phyloP scores from a whole-genome alignment of 306 rosid genomes.

The Casuarina cunninghamiana region DNA sequence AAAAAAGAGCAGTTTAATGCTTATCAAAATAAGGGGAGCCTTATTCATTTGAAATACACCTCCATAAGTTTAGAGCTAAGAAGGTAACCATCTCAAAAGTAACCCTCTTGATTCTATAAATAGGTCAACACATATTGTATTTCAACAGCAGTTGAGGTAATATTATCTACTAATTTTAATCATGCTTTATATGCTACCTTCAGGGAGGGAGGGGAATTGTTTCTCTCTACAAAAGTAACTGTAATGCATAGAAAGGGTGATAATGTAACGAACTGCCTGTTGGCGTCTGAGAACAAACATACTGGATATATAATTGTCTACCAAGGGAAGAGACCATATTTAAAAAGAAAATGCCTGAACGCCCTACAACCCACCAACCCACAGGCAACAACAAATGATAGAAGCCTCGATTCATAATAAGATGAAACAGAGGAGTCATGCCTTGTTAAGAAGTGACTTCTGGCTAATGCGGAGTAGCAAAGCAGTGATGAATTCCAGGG shows the following conservation, averaged over 20 bases:
- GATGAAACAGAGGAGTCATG: conserved; percentile 27
- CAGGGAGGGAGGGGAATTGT: too few species aligned
- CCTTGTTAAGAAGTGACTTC: conserved; percentile 89
- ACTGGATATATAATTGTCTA: background rate
- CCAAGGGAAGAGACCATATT: background rate
- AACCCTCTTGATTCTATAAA: background rate
- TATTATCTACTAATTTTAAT: background rate
- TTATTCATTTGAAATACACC: background rate
- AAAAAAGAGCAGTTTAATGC: background rate
- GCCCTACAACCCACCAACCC: background rate
- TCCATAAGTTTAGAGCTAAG: background rate
- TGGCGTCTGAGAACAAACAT: background rate
- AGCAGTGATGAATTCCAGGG: conserved; percentile 88
- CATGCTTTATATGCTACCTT: background rate
- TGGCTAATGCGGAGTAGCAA: conserved; percentile 82
- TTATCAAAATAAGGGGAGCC: background rate
- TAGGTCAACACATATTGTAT: background rate
- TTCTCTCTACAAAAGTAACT: background rate
- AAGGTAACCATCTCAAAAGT: background rate
- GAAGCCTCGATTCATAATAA: conserved; percentile 6
- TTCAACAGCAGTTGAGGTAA: background rate
- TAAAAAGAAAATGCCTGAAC: background rate
- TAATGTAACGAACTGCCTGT: background rate
- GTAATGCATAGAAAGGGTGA: background rate
- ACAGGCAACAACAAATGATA: background rate